Evolutionary conservation across 805 yeast species (phyloP).

Genomic region (Saccharomycopsis sp.): DNA sequence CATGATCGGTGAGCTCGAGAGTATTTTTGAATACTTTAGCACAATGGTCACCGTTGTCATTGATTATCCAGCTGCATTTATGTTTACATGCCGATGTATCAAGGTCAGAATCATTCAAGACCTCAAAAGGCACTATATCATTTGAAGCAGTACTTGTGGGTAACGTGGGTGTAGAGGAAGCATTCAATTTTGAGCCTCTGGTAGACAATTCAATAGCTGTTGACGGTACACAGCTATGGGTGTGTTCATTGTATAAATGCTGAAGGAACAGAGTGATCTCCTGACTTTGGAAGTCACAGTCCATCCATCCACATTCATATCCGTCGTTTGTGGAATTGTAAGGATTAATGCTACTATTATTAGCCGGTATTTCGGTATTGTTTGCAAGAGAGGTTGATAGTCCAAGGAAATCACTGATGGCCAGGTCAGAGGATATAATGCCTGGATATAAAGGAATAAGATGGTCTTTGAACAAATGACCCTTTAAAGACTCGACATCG

Average conservation of each 20-base stretch:
- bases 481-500: conserved; percentile 36
- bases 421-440: not conserved
- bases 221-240: conserved; percentile 24
- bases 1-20: conserved; percentile 63
- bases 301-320: conserved; percentile 67
- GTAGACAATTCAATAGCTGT: not conserved
- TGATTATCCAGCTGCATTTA: conserved; percentile 23
- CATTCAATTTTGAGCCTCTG: too few relatives aligned
- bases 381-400: not conserved
- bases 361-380: not conserved
- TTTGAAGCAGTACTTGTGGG: not conserved
- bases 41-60: conserved; percentile 35
- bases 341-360: conserved; percentile 5
- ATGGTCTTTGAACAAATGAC: conserved; percentile 48
- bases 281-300: conserved; percentile 53
- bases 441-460: conserved; percentile 28
- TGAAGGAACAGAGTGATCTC: conserved; percentile 48
- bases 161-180: not conserved
- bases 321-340: conserved; percentile 4
- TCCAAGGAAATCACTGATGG: not conserved
- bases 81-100: not conserved
- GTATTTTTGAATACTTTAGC: conserved; percentile 41
- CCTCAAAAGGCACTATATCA: too few relatives aligned
- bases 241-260: conserved; percentile 50
- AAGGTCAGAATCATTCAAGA: too few relatives aligned